These are phyloP conservation scores for Sporisorium graminicola DNA, from an alignment of 1,284 basidiomycete species.

Conservation along the genomic window DNA sequence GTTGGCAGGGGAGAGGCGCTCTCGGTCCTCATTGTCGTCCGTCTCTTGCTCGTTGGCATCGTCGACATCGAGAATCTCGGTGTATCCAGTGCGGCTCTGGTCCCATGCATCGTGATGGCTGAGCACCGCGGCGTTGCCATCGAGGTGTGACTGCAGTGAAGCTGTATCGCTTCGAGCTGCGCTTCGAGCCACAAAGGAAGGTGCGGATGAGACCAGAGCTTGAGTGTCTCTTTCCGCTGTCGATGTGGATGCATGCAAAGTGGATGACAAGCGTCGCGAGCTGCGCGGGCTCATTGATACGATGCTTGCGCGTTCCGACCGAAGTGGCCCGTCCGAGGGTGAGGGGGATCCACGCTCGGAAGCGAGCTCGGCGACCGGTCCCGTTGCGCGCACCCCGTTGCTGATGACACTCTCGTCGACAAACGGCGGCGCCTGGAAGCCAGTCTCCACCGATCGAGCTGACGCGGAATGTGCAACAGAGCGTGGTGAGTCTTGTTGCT, in stretches of 20 bases:
- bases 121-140: constrained; percentile 17
- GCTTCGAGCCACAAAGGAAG: constrained; percentile 8
- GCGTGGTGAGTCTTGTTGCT: background rate
- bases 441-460: background rate
- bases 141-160: constrained; percentile 12
- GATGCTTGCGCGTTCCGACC: constrained; percentile 31
- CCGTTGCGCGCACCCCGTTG: background rate
- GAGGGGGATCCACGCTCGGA: constrained; percentile 9
- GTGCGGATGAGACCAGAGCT: background rate
- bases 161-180: constrained; percentile 16
- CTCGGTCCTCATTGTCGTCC: constrained; percentile 22
- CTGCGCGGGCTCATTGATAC: constrained; percentile 24
- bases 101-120: constrained; percentile 8
- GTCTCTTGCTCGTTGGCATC: constrained; percentile 21
- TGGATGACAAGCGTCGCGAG: constrained; percentile 10
- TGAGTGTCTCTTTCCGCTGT: background rate
- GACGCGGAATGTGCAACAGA: constrained; percentile 3
- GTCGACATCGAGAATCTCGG: constrained; percentile 26
- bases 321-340: constrained; percentile 24
- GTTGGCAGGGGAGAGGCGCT: constrained; percentile 17
- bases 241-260: constrained; percentile 1
- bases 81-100: constrained; percentile 33
- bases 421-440: background rate
- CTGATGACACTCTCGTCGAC: background rate
- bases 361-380: background rate